phyloP scores from a whole-genome alignment of 805 yeast species.

The Scheffersomyces ergatensis region DNA sequence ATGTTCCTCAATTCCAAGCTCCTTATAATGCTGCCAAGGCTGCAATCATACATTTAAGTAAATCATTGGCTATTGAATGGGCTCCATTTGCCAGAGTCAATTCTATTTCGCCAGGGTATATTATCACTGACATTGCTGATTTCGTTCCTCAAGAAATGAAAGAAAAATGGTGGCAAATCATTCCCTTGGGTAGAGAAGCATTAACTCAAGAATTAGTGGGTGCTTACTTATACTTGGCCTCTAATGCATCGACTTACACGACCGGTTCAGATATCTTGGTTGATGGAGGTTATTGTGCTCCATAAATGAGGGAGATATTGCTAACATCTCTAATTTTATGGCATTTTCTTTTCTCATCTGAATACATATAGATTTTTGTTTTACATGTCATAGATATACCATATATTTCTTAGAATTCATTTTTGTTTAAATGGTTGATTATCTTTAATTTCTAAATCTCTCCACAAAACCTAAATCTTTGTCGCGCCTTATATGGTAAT shows the following conservation, averaged over 20 bases:
- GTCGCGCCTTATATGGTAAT: no score
- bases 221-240: constrained; percentile 43
- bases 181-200: constrained; percentile 48
- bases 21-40: constrained; percentile 49
- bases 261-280: constrained; percentile 45
- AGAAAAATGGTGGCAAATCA: constrained; percentile 37
- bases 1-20: constrained; percentile 44
- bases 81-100: constrained; percentile 46
- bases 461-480: no score
- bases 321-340: no score
- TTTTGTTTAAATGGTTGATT: no score
- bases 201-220: constrained; percentile 44
- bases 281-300: constrained; percentile 46
- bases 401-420: no score
- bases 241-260: constrained; percentile 42
- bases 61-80: constrained; percentile 47
- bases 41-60: constrained; percentile 40
- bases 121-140: constrained; percentile 37
- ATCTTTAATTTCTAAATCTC: no score
- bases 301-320: no score
- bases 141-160: constrained; percentile 32
- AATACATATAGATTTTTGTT: no score
- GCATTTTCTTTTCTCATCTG: no score
- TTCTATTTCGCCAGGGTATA: constrained; percentile 44
- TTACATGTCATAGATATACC: no score